Percentiles rank a stretch among this genome's conserved stretches.
phyloP scores from a whole-genome alignment of 139 green algal species.

The Raphidocelis subcapitata region DNA sequence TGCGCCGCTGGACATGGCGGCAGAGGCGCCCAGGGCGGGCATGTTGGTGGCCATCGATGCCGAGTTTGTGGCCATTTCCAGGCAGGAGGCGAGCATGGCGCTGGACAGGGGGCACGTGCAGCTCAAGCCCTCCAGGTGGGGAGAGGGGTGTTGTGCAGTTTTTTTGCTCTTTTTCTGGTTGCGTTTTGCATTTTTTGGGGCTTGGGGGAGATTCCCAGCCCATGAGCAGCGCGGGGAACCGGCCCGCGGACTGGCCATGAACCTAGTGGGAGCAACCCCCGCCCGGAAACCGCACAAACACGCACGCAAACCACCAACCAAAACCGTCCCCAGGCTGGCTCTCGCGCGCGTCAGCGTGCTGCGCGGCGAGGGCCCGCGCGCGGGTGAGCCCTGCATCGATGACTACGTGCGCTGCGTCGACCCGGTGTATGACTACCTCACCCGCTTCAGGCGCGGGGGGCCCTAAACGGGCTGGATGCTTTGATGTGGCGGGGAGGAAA shows the following conservation, averaged over 20 bases:
- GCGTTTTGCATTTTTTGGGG: no score
- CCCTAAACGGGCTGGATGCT: no score
- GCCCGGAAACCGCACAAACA: no score
- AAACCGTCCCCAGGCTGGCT: constrained; percentile 63
- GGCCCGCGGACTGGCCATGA: no score
- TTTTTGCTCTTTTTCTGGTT: background rate
- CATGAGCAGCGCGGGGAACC: no score
- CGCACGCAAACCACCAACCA: background rate
- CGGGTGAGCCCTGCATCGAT: constrained; percentile 78
- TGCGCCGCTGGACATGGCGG: constrained; percentile 49
- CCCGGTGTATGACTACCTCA: constrained; percentile 94
- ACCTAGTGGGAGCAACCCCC: no score
- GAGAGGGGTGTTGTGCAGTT: background rate
- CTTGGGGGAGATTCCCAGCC: no score
- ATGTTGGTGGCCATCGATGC: constrained; percentile 88
- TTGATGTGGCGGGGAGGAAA: no score
- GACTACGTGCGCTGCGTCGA: constrained; percentile 91
- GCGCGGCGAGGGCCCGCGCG: constrained; percentile 64
- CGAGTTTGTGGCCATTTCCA: constrained; percentile 86
- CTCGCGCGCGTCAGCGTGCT: constrained; percentile 88
- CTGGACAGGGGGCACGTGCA: constrained; percentile 38
- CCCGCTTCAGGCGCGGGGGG: constrained; percentile 76
- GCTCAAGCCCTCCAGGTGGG: constrained; percentile 29
- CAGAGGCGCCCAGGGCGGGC: constrained; percentile 57
- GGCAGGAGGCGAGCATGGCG: constrained; percentile 56